These are phyloP conservation scores for Nannizziopsis barbatae DNA, from an alignment of 2,329 filamentous ascomycete genomes.

Conservation along the genomic window DNA sequence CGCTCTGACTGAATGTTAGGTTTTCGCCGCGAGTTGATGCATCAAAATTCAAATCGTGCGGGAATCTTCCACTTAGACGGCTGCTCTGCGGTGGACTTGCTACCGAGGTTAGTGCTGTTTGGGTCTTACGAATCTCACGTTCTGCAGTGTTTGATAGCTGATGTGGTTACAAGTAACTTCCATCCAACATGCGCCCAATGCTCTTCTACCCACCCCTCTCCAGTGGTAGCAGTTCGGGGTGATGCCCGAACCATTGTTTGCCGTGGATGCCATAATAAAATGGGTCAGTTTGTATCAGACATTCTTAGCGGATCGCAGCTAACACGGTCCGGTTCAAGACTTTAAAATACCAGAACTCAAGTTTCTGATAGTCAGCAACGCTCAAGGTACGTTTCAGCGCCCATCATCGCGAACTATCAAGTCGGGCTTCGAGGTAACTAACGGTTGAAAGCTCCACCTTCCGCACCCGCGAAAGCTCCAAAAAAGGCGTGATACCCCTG, in stretches of 20 bases:
- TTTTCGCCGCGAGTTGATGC: slow-evolving; percentile 60
- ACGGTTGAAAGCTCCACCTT: background rate
- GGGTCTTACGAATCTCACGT: background rate
- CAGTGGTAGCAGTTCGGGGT: slow-evolving; percentile 61
- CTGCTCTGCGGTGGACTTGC: slow-evolving; percentile 63
- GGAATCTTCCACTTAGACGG: slow-evolving; percentile 69
- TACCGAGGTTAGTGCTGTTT: slow-evolving; percentile 48
- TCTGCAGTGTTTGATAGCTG: background rate
- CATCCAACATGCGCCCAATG: slow-evolving; percentile 66
- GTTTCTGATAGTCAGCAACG: slow-evolving; percentile 58
- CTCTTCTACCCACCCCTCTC: slow-evolving; percentile 52
- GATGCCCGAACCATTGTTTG: slow-evolving; percentile 65
- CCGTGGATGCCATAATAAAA: slow-evolving; percentile 66
- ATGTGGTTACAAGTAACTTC: slow-evolving; percentile 40
- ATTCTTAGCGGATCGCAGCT: slow-evolving; percentile 1
- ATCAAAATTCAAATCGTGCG: slow-evolving; percentile 60
- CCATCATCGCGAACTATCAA: background rate
- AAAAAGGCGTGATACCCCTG: background rate
- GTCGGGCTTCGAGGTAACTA: background rate
- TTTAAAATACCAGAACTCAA: slow-evolving; percentile 69
- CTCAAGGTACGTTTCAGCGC: slow-evolving; percentile 31
- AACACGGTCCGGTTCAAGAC: slow-evolving; percentile 27
- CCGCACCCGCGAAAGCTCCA: background rate
- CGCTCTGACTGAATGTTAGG: slow-evolving; percentile 20
- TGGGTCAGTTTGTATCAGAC: slow-evolving; percentile 40